A percentile compares a stretch with the other conserved stretches of the same genome.
Conservation (phyloP, 768 basidiomycete species). For the Aureoboletus auriporus region DNA sequence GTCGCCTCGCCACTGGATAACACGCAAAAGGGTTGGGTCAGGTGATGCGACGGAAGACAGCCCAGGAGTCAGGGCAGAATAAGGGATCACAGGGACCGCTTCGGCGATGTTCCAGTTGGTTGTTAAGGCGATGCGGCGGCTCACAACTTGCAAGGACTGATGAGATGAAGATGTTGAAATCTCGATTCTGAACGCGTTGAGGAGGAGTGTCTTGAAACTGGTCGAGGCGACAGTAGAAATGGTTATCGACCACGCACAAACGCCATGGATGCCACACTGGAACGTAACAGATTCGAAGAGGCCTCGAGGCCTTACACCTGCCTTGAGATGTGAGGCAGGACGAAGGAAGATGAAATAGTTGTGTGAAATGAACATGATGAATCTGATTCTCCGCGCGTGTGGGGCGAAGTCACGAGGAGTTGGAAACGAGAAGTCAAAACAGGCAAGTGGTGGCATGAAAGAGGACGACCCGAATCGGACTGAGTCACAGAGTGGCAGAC, state of each 20-base stretch:
- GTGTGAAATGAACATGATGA: conserved; percentile 16
- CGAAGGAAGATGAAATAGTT: conserved; percentile 14
- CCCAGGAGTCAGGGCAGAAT: conserved; percentile 17
- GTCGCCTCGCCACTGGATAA: neutral
- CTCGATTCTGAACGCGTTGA: neutral
- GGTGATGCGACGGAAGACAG: conserved; percentile 2
- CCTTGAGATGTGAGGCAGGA: conserved; percentile 24
- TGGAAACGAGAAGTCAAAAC: conserved; percentile 13
- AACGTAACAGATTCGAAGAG: conserved; percentile 15
- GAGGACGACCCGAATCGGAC: conserved; percentile 3
- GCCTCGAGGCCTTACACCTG: conserved; percentile 14
- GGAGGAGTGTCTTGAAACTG: conserved; percentile 1
- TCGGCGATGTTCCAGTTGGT: neutral
- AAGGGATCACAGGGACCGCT: neutral
- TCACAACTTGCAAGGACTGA: neutral
- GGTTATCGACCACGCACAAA: conserved; percentile 21
- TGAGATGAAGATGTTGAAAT: neutral
- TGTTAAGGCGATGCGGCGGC: neutral
- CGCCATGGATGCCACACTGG: conserved; percentile 12
- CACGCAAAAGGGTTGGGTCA: conserved; percentile 7
- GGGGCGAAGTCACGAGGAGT: conserved; percentile 23
- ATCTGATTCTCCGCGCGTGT: conserved; percentile 28
- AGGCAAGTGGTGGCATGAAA: conserved; percentile 11
- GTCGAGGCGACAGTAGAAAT: neutral
- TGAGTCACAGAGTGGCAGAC: conserved; percentile 8